Conservation (phyloP, 371 early-diverging fungal species). For the Rhizopus delemar region DNA sequence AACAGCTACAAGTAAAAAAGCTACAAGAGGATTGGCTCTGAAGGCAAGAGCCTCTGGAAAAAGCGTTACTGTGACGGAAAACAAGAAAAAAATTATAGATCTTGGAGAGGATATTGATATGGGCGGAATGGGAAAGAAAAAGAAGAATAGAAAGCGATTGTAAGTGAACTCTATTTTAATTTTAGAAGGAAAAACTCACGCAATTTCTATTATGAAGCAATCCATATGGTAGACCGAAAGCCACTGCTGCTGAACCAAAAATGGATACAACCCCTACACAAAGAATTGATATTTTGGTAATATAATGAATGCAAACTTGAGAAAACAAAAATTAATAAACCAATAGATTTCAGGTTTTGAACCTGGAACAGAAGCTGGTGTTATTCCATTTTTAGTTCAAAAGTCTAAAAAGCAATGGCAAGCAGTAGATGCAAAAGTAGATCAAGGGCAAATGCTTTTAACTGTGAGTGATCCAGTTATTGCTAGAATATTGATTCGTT, state of each 20-base stretch:
- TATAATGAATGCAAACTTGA: neutral
- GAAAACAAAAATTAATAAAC: neutral
- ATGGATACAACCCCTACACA: slow-evolving; percentile 15
- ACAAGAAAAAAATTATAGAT: slow-evolving; percentile 17
- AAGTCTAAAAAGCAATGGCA: slow-evolving; percentile 49
- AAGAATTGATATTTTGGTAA: slow-evolving; percentile 38
- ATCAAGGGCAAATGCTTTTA: slow-evolving; percentile 35
- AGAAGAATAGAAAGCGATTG: slow-evolving; percentile 31
- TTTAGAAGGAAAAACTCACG: neutral
- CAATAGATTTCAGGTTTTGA: slow-evolving; percentile 38
- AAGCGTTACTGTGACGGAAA: slow-evolving; percentile 29
- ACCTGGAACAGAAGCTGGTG: slow-evolving; percentile 35
- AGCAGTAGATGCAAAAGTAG: slow-evolving; percentile 37
- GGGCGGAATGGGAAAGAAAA: slow-evolving; percentile 39
- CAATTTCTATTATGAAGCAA: slow-evolving; percentile 20
- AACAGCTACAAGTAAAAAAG: slow-evolving; percentile 13
- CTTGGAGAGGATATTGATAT: slow-evolving; percentile 37
- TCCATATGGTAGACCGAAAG: slow-evolving; percentile 35
- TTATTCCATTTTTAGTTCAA: slow-evolving; percentile 38
- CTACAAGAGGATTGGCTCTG: slow-evolving; percentile 20
- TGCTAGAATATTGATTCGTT: slow-evolving; percentile 40
- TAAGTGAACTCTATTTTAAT: slow-evolving; percentile 16
- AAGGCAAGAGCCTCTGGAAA: slow-evolving; percentile 30
- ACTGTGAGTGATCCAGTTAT: slow-evolving; percentile 37
- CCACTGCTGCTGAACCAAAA: slow-evolving; percentile 5